These are phyloP conservation scores for Neurospora africana DNA, from an alignment of 495 filamentous ascomycete genomes.

Conservation along the genomic window DNA sequence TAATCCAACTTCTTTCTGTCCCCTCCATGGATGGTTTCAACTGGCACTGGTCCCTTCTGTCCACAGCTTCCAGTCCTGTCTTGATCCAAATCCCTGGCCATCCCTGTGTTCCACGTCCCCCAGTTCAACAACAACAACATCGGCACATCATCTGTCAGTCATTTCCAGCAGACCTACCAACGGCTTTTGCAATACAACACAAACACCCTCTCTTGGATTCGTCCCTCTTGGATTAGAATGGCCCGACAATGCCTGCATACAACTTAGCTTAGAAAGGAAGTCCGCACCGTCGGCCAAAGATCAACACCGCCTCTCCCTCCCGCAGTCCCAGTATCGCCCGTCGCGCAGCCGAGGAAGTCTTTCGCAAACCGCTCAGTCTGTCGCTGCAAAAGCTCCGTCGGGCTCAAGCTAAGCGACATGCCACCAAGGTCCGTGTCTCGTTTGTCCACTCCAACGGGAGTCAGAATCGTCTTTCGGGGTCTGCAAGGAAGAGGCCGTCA, in stretches of 20 bases:
- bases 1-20: background rate
- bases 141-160: background rate
- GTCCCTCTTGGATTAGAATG: conserved; percentile 27
- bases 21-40: background rate
- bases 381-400: conserved; percentile 19
- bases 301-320: conserved; percentile 16
- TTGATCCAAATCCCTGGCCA: background rate
- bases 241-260: conserved; percentile 33
- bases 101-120: background rate
- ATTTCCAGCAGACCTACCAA: background rate
- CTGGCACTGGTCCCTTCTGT: background rate
- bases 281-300: conserved; percentile 31
- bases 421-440: conserved; percentile 18
- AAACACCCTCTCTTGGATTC: background rate
- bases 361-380: conserved; percentile 23
- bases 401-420: conserved; percentile 12
- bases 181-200: conserved; percentile 9
- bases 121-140: background rate
- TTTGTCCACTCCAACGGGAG: conserved; percentile 11
- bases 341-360: conserved; percentile 27
- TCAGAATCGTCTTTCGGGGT: background rate
- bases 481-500: conserved; percentile 2
- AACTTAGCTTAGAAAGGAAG: conserved; percentile 41
- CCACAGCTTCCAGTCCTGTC: background rate
- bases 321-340: conserved; percentile 17